Conservation (phyloP, 2,329 filamentous ascomycete genomes). For the Ilyonectria mors-panacis region DNA sequence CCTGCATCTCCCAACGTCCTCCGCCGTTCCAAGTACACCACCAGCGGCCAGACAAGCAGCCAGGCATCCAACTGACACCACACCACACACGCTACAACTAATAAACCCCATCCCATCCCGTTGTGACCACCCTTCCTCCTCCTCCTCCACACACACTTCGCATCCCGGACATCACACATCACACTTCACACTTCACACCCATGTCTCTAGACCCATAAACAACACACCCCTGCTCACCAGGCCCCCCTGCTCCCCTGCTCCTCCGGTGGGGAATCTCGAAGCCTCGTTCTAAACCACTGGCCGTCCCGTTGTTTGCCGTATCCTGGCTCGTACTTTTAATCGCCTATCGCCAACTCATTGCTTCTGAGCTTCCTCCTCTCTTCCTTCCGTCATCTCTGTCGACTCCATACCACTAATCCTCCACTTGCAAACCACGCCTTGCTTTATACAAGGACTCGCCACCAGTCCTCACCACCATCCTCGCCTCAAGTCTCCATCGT, state of each 20-base stretch:
- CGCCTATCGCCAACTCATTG: slow-evolving; percentile 34
- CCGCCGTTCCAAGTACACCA: not conserved
- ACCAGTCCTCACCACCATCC: slow-evolving; percentile 17
- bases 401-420: slow-evolving; percentile 44
- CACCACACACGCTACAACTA: slow-evolving; percentile 8
- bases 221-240: slow-evolving; percentile 21
- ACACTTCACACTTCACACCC: slow-evolving; percentile 28
- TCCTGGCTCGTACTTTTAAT: slow-evolving; percentile 49
- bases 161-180: slow-evolving; percentile 22
- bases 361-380: slow-evolving; percentile 34
- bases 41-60: not conserved
- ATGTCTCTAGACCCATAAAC: slow-evolving; percentile 36
- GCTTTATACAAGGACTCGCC: slow-evolving; percentile 18
- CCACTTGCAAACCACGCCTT: slow-evolving; percentile 32
- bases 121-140: not conserved
- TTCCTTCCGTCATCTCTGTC: slow-evolving; percentile 43
- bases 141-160: slow-evolving; percentile 11
- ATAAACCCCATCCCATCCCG: not conserved
- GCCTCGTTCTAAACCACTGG: slow-evolving; percentile 50
- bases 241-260: slow-evolving; percentile 1
- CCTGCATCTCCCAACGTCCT: slow-evolving; percentile 17
- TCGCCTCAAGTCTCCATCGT: slow-evolving; percentile 34
- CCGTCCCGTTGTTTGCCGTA: slow-evolving; percentile 39
- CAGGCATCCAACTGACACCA: slow-evolving; percentile 14
- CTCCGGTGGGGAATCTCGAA: slow-evolving; percentile 42